phyloP scores from a whole-genome alignment of 2,329 filamentous ascomycete genomes.

The Myriangium duriaei region DNA sequence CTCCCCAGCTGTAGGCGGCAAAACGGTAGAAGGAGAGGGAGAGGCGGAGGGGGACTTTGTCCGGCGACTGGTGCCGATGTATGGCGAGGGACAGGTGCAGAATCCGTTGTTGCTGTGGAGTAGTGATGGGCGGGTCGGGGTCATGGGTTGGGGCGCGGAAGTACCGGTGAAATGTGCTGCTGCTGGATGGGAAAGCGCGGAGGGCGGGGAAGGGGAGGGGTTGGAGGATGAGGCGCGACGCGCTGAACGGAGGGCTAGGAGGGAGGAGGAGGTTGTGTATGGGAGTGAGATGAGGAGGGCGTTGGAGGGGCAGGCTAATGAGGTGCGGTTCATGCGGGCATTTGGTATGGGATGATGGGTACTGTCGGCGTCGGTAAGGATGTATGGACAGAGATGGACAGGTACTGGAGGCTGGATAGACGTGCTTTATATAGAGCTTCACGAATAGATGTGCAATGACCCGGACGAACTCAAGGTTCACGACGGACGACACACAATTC shows the following conservation, averaged over 20 bases:
- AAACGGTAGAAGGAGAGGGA: constrained; percentile 14
- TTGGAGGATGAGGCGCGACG: constrained; percentile 21
- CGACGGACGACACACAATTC: no score
- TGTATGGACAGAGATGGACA: no score
- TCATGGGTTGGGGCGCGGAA: constrained; percentile 40
- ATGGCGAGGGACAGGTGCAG: constrained; percentile 16
- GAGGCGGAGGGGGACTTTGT: constrained; percentile 53
- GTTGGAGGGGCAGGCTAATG: constrained; percentile 64
- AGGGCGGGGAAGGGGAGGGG: constrained; percentile 12
- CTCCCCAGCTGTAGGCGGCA: constrained; percentile 14
- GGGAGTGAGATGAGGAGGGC: constrained; percentile 60
- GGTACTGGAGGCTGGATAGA: no score
- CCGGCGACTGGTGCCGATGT: constrained; percentile 58
- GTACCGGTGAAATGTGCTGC: constrained; percentile 15
- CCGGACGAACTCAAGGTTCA: no score
- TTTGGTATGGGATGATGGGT: constrained; percentile 41
- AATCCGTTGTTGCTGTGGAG: constrained; percentile 79
- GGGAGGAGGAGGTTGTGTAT: constrained; percentile 49
- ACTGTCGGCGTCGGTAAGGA: neutral
- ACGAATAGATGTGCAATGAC: no score
- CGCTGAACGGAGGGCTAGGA: constrained; percentile 37
- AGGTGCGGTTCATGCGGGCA: constrained; percentile 60
- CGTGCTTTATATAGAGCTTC: no score
- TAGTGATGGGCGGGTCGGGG: constrained; percentile 62
- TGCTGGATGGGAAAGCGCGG: neutral